phyloP scores from a whole-genome alignment of 441 rosid genomes.

The Rhodomyrtus psidioides region DNA sequence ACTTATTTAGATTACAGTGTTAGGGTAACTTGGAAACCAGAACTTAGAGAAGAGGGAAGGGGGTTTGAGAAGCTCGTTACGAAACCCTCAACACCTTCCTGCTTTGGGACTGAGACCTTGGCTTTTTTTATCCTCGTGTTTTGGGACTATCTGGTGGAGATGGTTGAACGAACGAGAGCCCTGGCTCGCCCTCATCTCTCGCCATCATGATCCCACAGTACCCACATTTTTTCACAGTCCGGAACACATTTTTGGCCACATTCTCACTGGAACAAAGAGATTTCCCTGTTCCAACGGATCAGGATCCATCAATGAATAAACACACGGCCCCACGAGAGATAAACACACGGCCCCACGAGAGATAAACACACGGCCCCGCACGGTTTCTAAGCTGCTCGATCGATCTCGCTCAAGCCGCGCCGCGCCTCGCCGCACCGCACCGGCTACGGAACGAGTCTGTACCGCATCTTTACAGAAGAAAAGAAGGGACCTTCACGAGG shows the following conservation, averaged over 20 bases:
- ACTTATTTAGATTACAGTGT: background rate
- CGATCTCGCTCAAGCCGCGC: background rate
- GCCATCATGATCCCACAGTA: background rate
- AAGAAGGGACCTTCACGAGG: background rate
- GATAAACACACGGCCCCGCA: background rate
- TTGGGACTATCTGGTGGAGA: background rate
- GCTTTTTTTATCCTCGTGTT: background rate
- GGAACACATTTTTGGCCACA: background rate
- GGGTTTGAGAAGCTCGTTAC: background rate
- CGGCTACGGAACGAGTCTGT: background rate
- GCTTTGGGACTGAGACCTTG: background rate
- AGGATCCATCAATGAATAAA: background rate
- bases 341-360: background rate
- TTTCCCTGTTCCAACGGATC: background rate
- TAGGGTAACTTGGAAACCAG: background rate
- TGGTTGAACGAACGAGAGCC: background rate
- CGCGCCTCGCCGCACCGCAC: background rate
- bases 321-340: background rate
- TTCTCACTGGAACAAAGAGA: background rate
- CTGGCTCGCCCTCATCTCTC: background rate
- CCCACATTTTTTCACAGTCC: background rate
- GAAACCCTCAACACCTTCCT: background rate
- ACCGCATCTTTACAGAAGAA: background rate
- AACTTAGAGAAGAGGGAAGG: background rate
- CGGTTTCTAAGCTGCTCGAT: background rate